Percentiles rank a stretch among this genome's conserved stretches.
phyloP scores from a whole-genome alignment of 306 rosid species.

The Cicer arietinum region DNA sequence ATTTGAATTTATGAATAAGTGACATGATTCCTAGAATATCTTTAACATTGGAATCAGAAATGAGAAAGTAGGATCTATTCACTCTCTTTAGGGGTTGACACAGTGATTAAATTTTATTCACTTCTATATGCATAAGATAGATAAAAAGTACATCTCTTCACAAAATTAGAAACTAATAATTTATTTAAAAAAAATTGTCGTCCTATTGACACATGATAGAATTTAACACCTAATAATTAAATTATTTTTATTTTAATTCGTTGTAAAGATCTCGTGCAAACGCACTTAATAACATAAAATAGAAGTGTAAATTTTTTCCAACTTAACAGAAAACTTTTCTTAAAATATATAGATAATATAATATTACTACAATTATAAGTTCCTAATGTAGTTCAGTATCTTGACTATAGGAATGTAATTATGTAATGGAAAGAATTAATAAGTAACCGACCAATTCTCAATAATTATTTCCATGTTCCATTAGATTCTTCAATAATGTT shows the following conservation, averaged over 20 bases:
- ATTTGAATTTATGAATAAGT: conserved; percentile 50
- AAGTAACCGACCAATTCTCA: conserved; percentile 36
- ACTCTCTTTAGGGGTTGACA: no score
- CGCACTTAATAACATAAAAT: no score
- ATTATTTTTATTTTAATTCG: no score
- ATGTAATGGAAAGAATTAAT: conserved; percentile 20
- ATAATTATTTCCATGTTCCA: conserved; percentile 48
- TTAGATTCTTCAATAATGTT: conserved; percentile 43
- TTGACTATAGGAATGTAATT: conserved; percentile 8
- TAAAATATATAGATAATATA: no score
- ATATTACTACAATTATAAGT: neutral
- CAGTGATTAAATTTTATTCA: no score
- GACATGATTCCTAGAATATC: conserved; percentile 49
- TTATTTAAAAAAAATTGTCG: neutral
- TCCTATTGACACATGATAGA: neutral
- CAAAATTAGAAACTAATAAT: neutral
- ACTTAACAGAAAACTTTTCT: no score
- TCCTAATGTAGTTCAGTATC: conserved; percentile 16
- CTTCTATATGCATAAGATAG: no score
- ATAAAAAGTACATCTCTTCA: neutral
- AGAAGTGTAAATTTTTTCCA: no score
- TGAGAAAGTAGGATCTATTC: conserved; percentile 56
- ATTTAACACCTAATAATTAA: no score
- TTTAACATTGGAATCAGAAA: conserved; percentile 55
- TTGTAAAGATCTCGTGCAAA: no score